Evolutionary conservation across 164 flowering plant genomes (phyloP).

Genomic region (Tinospora cordifolia): DNA sequence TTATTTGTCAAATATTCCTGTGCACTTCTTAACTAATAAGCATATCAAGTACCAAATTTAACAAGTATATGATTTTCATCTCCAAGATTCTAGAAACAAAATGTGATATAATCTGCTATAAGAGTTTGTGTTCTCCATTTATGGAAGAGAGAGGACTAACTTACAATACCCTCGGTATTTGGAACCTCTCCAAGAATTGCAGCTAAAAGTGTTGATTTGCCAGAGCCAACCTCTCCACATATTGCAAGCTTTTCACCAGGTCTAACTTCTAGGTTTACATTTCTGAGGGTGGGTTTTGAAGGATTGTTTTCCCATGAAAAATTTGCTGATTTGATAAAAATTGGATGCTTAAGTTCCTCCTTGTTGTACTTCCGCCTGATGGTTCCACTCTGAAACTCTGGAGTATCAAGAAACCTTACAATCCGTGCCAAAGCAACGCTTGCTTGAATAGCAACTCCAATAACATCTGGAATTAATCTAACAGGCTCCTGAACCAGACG

Average conservation of each 20-base stretch:
- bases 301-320: conserved; percentile 49
- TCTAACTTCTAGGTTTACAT: conserved; percentile 36
- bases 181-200: conserved; percentile 64
- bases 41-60: background rate
- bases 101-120: background rate
- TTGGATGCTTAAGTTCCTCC: conserved; percentile 15
- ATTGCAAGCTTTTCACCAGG: conserved; percentile 51
- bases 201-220: conserved; percentile 62
- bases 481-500: conserved; percentile 68
- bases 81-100: background rate
- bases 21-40: background rate
- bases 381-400: conserved; percentile 37
- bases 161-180: conserved; percentile 39
- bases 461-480: conserved; percentile 47
- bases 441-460: conserved; percentile 44
- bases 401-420: conserved; percentile 48
- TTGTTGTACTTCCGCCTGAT: conserved; percentile 9
- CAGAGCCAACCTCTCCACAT: conserved; percentile 70
- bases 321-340: conserved; percentile 26
- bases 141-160: conserved; percentile 7
- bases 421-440: conserved; percentile 50
- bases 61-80: background rate
- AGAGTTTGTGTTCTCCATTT: background rate
- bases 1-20: background rate
- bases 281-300: conserved; percentile 32